phyloP scores from a whole-genome alignment of 2,329 filamentous ascomycete genomes.

The Lasiodiplodia citricola region DNA sequence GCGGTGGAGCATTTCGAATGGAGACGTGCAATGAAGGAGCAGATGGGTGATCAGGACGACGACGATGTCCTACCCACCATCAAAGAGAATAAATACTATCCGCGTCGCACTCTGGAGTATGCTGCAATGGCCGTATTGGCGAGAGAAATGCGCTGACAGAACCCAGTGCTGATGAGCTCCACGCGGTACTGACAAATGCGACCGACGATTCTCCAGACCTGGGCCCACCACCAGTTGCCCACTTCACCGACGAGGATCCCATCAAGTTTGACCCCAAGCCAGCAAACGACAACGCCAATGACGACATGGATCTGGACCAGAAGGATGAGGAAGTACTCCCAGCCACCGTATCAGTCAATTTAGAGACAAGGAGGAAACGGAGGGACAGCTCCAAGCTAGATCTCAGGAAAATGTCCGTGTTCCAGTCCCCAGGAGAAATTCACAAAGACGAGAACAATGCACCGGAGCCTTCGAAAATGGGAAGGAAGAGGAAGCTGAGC shows the following conservation, averaged over 20 bases:
- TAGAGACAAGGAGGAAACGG: conserved; percentile 59
- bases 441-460: conserved; percentile 35
- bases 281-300: conserved; percentile 31
- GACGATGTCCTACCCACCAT: conserved; percentile 70
- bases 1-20: conserved; percentile 17
- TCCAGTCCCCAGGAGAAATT: conserved; percentile 47
- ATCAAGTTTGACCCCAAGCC: conserved; percentile 50
- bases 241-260: conserved; percentile 57
- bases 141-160: conserved; percentile 29
- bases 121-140: conserved; percentile 41
- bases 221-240: conserved; percentile 62
- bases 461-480: conserved; percentile 47
- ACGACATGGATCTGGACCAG: conserved; percentile 30
- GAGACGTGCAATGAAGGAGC: conserved; percentile 51
- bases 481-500: conserved; percentile 63
- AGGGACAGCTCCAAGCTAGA: conserved; percentile 57
- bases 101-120: conserved; percentile 71
- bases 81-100: conserved; percentile 70
- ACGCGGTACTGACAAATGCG: conserved; percentile 57
- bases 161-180: conserved; percentile 64
- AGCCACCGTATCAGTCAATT: conserved; percentile 49
- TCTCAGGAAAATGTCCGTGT: conserved; percentile 48
- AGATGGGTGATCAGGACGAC: conserved; percentile 50
- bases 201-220: conserved; percentile 70
- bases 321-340: conserved; percentile 45